phyloP scores from a whole-genome alignment of 2,329 filamentous ascomycete species.

The Apiospora hydei region DNA sequence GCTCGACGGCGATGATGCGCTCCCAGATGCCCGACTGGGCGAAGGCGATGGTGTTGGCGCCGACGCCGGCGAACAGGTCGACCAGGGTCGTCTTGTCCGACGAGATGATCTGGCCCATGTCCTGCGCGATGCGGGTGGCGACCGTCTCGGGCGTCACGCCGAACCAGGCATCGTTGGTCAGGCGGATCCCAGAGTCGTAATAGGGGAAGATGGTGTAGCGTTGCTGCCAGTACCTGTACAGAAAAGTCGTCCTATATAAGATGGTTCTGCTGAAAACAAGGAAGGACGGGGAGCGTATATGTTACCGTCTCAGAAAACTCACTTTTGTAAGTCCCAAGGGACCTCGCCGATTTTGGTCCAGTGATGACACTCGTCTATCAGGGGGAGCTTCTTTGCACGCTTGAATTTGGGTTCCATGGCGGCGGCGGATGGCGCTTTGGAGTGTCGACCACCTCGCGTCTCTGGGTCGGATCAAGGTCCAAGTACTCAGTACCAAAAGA shows the following conservation, averaged over 20 bases:
- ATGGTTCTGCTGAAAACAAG: neutral
- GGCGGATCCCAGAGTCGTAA: slow-evolving; percentile 86
- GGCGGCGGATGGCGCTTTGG: neutral
- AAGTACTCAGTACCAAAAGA: neutral
- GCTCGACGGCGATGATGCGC: slow-evolving; percentile 88
- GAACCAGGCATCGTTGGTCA: slow-evolving; percentile 96
- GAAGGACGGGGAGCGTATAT: neutral
- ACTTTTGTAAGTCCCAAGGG: slow-evolving; percentile 87
- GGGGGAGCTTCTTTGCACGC: slow-evolving; percentile 54
- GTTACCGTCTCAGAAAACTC: slow-evolving; percentile 26
- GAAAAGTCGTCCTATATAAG: neutral
- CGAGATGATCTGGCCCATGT: slow-evolving; percentile 66
- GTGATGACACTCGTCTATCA: slow-evolving; percentile 75
- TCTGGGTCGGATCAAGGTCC: neutral
- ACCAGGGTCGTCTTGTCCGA: slow-evolving; percentile 70
- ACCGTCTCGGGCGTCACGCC: slow-evolving; percentile 94
- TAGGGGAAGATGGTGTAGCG: slow-evolving; percentile 85
- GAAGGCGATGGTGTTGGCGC: slow-evolving; percentile 95
- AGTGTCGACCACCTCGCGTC: slow-evolving; percentile 4
- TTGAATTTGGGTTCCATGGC: slow-evolving; percentile 38
- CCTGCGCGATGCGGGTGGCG: slow-evolving; percentile 80
- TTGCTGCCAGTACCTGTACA: slow-evolving; percentile 83
- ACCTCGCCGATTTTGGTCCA: slow-evolving; percentile 76
- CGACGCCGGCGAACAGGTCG: slow-evolving; percentile 90
- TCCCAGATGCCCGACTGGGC: slow-evolving; percentile 79